These are phyloP conservation scores for Cicer chorassanicum DNA, from an alignment of 306 rosid species.

Conservation along the genomic window DNA sequence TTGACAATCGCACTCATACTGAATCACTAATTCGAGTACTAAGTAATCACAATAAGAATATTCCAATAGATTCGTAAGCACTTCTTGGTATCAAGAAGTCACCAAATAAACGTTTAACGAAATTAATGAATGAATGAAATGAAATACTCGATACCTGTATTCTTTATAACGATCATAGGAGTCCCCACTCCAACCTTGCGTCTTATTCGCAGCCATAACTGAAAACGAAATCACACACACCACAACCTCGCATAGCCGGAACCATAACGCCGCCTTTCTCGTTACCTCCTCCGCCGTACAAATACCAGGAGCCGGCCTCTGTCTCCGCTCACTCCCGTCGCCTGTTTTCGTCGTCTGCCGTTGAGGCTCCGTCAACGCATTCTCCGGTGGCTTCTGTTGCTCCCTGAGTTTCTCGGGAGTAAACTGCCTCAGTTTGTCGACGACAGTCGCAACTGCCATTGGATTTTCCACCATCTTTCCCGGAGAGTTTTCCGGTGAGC, in stretches of 20 bases:
- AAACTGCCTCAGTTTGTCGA: conserved; percentile 50
- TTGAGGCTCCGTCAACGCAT: conserved; percentile 44
- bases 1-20: neutral
- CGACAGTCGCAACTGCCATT: conserved; percentile 57
- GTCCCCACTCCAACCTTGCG: conserved; percentile 98
- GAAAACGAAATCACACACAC: conserved; percentile 84
- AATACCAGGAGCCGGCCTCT: conserved; percentile 36
- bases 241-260: conserved; percentile 72
- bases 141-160: conserved; percentile 63
- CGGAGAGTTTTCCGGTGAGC: conserved; percentile 59
- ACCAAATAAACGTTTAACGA: neutral
- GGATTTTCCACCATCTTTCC: conserved; percentile 55
- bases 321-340: conserved; percentile 46
- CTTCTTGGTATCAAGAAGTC: neutral
- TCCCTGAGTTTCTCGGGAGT: conserved; percentile 42
- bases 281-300: conserved; percentile 51
- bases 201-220: conserved; percentile 90
- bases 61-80: neutral
- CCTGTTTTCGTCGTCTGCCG: conserved; percentile 49
- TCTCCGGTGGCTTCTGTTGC: conserved; percentile 49
- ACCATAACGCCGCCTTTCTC: conserved; percentile 75
- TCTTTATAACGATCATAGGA: conserved; percentile 95
- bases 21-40: neutral
- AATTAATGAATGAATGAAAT: neutral
- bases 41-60: neutral